These are phyloP conservation scores for Penicillium digitatum DNA, from an alignment of 2,329 filamentous ascomycete genomes.

Conservation along the genomic window DNA sequence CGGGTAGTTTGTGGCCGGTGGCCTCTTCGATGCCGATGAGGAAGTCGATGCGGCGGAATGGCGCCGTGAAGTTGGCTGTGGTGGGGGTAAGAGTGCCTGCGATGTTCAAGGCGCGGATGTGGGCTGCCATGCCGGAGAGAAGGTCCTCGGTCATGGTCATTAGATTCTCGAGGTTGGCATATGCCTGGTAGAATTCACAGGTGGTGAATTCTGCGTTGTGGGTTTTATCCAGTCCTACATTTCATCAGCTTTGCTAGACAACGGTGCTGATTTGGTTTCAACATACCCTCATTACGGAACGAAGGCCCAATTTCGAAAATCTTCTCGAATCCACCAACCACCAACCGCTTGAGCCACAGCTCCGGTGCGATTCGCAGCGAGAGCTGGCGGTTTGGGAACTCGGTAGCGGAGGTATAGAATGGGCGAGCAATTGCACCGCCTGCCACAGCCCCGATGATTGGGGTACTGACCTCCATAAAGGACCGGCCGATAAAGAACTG, in stretches of 20 bases:
- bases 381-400: conserved; percentile 67
- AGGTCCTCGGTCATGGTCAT: conserved; percentile 72
- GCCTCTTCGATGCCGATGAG: conserved; percentile 70
- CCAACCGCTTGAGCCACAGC: conserved; percentile 86
- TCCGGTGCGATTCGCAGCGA: conserved; percentile 88
- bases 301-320: conserved; percentile 91
- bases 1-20: conserved; percentile 63
- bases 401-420: conserved; percentile 75
- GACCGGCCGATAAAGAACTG: conserved; percentile 65
- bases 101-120: conserved; percentile 47
- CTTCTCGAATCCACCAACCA: conserved; percentile 80
- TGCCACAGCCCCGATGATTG: conserved; percentile 75
- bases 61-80: conserved; percentile 54
- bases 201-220: conserved; percentile 98
- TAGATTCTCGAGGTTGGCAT: conserved; percentile 69
- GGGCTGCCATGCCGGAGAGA: conserved; percentile 56
- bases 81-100: conserved; percentile 47
- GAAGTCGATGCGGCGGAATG: conserved; percentile 70
- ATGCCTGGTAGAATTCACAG: conserved; percentile 93
- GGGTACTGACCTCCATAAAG: conserved; percentile 87
- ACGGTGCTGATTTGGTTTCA: not conserved
- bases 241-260: conserved; percentile 7
- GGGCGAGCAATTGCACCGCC: conserved; percentile 85
- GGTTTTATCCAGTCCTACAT: conserved; percentile 65
- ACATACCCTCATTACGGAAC: conserved; percentile 82